Conservation (phyloP, 345 rosid genomes). For the Rhodamnia rubescens region DNA sequence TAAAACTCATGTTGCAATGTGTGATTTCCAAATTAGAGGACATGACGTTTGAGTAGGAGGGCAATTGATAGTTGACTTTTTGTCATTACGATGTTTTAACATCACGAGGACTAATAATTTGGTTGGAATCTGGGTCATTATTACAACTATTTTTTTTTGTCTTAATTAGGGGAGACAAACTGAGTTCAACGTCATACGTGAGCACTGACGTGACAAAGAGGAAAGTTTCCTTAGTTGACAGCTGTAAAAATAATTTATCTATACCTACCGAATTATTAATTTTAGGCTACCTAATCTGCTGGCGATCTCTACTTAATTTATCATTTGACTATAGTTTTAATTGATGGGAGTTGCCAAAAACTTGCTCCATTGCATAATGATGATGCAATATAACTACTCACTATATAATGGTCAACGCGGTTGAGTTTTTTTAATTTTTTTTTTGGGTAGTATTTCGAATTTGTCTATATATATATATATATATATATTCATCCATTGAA, state of each 20-base stretch:
- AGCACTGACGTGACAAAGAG: background rate
- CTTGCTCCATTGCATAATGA: background rate
- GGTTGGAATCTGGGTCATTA: background rate
- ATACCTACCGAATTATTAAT: background rate
- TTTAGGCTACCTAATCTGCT: background rate
- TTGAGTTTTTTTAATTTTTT: background rate
- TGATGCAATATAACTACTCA: background rate
- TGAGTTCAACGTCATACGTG: background rate
- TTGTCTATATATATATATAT: background rate
- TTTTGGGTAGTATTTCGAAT: background rate
- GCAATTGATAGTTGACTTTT: background rate
- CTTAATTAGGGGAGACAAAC: background rate
- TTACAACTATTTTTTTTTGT: background rate
- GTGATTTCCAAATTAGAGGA: background rate
- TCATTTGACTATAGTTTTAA: background rate
- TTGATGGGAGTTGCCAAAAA: background rate
- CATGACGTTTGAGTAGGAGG: background rate
- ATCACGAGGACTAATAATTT: background rate
- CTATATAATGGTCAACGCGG: background rate
- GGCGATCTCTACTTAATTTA: background rate
- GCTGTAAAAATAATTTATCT: background rate
- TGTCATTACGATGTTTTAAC: background rate
- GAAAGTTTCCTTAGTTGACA: background rate
- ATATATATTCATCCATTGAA: background rate
- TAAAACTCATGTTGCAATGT: background rate